phyloP scores from a whole-genome alignment of 257 asterid species.

The Solanum pimpinellifolium region DNA sequence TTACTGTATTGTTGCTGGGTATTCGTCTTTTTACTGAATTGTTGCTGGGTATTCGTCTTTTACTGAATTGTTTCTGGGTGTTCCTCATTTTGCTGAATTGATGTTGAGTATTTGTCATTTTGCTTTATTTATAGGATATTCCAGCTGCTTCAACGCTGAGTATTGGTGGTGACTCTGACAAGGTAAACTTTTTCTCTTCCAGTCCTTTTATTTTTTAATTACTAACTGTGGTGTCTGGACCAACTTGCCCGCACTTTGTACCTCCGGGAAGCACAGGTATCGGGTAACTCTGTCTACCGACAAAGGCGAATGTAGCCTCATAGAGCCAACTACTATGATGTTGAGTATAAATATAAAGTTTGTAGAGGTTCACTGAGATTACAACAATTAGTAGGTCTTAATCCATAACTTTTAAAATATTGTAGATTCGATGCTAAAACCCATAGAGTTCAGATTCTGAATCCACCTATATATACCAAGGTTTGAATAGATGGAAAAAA shows the following conservation, averaged over 20 bases:
- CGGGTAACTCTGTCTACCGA: neutral
- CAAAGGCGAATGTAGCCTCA: neutral
- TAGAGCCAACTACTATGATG: neutral
- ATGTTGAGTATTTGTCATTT: neutral
- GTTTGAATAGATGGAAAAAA: neutral
- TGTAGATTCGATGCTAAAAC: neutral
- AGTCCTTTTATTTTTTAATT: neutral
- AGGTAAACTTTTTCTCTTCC: conserved; percentile 13
- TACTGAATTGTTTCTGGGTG: neutral
- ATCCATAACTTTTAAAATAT: neutral
- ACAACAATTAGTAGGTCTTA: neutral
- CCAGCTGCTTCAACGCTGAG: conserved; percentile 28
- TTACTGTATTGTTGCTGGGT: neutral
- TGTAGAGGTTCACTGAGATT: neutral
- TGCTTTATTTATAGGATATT: conserved; percentile 2
- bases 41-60: neutral
- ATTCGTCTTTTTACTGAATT: neutral
- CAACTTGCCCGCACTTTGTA: neutral
- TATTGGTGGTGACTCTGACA: conserved; percentile 38
- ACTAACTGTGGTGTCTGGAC: neutral
- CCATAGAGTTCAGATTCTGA: neutral
- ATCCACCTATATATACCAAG: neutral
- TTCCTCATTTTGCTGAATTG: neutral
- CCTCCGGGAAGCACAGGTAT: neutral
- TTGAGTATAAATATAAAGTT: neutral